Conservation (phyloP, 345 rosid species). For the Ricinus communis region DNA sequence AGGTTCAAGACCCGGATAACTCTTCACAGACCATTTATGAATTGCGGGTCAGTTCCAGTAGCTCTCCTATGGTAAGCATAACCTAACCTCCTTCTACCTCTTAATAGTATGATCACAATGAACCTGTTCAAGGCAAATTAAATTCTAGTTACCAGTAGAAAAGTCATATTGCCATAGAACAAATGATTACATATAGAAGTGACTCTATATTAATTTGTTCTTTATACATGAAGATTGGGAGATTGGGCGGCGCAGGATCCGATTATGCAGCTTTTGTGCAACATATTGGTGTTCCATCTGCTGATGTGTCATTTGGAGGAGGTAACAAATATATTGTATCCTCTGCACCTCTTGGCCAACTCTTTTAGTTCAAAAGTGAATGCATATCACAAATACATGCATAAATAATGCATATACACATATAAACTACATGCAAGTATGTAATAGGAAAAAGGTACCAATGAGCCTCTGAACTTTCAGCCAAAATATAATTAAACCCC, state of each 20-base stretch:
- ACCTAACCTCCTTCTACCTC: neutral
- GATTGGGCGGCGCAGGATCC: constrained; percentile 70
- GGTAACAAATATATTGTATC: constrained; percentile 40
- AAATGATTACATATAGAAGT: neutral
- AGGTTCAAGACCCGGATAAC: constrained; percentile 82
- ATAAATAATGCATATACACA: neutral
- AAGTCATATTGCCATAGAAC: neutral
- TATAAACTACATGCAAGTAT: neutral
- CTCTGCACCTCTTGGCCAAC: neutral
- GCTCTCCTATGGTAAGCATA: constrained; percentile 48
- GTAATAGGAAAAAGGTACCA: neutral
- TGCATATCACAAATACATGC: neutral
- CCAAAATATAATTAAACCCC: no score
- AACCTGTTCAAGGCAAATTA: neutral
- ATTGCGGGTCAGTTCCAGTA: constrained; percentile 50
- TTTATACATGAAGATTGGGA: constrained; percentile 44
- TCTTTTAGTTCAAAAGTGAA: constrained; percentile 9
- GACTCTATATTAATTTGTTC: constrained; percentile 1
- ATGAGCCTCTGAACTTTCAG: no score
- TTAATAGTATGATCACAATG: constrained; percentile 1
- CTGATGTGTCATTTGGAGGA: constrained; percentile 53
- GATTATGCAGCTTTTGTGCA: constrained; percentile 82
- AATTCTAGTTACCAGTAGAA: neutral
- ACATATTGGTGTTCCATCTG: constrained; percentile 69
- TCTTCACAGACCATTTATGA: constrained; percentile 64